Evolutionary conservation across 2,329 filamentous ascomycete genomes (phyloP), one percentile per base, ranked within the genome.

Genomic region (Pseudocercospora fuligena): DNA sequence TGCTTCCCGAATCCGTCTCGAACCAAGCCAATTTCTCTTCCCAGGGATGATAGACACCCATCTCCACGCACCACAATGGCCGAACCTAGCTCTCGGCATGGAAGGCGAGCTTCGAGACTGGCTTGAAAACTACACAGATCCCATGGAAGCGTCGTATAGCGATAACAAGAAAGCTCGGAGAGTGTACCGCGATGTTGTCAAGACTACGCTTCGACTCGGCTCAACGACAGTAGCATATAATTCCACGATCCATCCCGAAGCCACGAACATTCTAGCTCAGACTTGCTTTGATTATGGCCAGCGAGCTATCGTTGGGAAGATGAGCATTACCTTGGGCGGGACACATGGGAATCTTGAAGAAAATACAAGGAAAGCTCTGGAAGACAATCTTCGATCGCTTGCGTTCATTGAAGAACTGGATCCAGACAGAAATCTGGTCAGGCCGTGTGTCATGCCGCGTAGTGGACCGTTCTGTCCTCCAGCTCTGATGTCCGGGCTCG

Each of bases 31-130:
- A 54, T 87, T 89, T 71, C 76, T 89, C 57, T 83, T 88, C 64
- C 87, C 87, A 0, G 86, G 87, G 51, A 85, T 89, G 71, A 80
- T 91, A 61, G 89, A 91, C 78, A 90, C 88, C 1, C 89, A 91
- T 76, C 89, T 89, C 67, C 89, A 91, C 72, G 89, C 89, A 0
- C 88, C 89, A 2, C 83, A 85, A 76, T 85, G 81, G 80, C 77
- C 81, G 23, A 82, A 83, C 67, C 78, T 82, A 19, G 82, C 82
- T 5, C 73, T 80, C 2, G 82, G 82, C 5, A 79, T 80, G 61
- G 80, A 81, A 6, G 67, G 66, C 16, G 65, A 64, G 19, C 64
- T 73, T 19, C 60, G 64, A 7, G 85, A 90, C 73, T 91, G 89
- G 89, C 81, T 91, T 1, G 81, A 86, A 49, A 62, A 68, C n/a